Evolutionary conservation across 2,329 filamentous ascomycete species (phyloP), one percentile per base, ranked within the genome.

Genomic region (Ophiostoma triangulosporum): DNA sequence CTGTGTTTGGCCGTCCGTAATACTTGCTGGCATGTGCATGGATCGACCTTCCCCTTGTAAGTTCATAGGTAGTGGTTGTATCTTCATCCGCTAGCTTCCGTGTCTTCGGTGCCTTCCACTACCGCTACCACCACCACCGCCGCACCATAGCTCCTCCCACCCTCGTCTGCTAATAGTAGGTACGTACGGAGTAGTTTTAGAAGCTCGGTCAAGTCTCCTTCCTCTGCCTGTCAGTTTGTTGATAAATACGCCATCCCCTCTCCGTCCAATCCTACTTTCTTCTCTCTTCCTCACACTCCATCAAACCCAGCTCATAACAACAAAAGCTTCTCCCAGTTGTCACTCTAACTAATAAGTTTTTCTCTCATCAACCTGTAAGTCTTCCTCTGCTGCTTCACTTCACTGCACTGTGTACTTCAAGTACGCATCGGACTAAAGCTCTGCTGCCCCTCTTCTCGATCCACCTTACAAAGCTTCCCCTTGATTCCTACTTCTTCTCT

Each of bases 201-300:
- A 5, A 9, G 15, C 26, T 29, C n/a, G n/a, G n/a, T n/a, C n/a
- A n/a, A n/a, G n/a, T n/a, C n/a, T 49, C 43, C 24, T 35, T 24
- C 31, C 35, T 35, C 17, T 8, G n/a, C 22, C 22, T 45, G 15
- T 36, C 50, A 43, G 48, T 54, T 32, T 51, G 53, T 40, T 20
- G 20, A 51, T 54, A 54, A 54, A 54, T 54, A 54, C 53, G 31
- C 33, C 43, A 48, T 54, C 48, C 32, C 43, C 52, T 36, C 49
- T 50, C 31, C 20, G n/a, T 20, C 33, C 43, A 32, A 51, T 26
- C 49, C 45, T 48, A 50, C 50, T 49, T 43, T 5, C n/a, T 36
- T 33, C 29, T 52, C 50, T 46, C 43, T 15, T 48, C n/a, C 4
- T 31, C n/a, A n/a, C 20, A 15, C n/a, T 9, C 8, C n/a, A 32